Base-by-base conservation (phyloP, 163 green algal species). In the Scenedesmus sp. region DNA sequence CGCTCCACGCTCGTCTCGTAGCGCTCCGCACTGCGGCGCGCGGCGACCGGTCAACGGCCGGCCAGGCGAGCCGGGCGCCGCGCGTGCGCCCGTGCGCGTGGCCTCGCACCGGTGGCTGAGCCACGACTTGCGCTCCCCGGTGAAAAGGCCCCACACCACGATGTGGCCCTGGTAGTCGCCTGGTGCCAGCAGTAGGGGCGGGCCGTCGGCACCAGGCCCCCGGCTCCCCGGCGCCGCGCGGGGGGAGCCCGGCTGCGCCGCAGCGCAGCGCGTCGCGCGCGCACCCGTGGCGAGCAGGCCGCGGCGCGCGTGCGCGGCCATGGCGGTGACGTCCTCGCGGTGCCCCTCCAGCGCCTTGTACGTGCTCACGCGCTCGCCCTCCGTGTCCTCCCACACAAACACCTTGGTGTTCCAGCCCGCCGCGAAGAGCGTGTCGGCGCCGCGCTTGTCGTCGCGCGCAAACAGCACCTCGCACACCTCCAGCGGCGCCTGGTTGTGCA, bases 111-210 rank as follows among this genome's bases (percentile, higher is more conserved):
- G 66, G 77, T 84, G 44, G 42, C 57, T 42, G 28, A 85, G 17
- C 62, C 72, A 69, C 2, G 70, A 63, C 42, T 85, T 79, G 34
- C 81, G 81, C 60, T 85, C 75, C 18, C 82, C 81, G 24, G 67
- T 90, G 80, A 88, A 89, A 1, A 97, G 77, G 64, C 92, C 88
- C 89, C 91, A 97, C 22, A 97, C 72, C 63, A 85, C 85, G 65
- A 96, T 92, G 56, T 84, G 66, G 2, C 91, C 92, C 50, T 94
- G 88, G 66, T 94, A 95, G 66, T 94, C 90, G 13, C 92, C 92
- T 57, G 91, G 93, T 62, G 88, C 87, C 29, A 89, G 83, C 57
- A 71, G 36, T 48, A 54, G 60, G 7, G n/a, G 60, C 15, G 45
- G n/a, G n/a, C n/a, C n/a, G n/a, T n/a, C n/a, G n/a, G n/a, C n/a